Evolutionary conservation across 2,329 filamentous ascomycete species (phyloP).

Genomic region (Aspergillus sp.): DNA sequence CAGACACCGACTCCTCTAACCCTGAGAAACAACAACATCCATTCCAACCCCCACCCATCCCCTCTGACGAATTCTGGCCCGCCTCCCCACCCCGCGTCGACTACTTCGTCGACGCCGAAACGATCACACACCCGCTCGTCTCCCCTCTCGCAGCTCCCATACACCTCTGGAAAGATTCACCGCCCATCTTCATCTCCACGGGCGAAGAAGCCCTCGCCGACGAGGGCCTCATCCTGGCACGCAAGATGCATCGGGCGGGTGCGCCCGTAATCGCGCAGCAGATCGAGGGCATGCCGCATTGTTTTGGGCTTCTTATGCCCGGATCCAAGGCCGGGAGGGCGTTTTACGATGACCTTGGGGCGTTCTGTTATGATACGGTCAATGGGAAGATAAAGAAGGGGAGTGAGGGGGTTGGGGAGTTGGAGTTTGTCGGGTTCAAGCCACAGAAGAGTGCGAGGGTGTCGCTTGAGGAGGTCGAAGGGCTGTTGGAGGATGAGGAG

Average conservation of each 20-base stretch:
- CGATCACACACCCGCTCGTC: constrained; percentile 46
- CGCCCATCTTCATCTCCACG: constrained; percentile 46
- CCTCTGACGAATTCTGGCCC: constrained; percentile 47
- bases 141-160: constrained; percentile 43
- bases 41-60: constrained; percentile 36
- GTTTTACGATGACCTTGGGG: constrained; percentile 61
- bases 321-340: constrained; percentile 51
- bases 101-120: constrained; percentile 45
- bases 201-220: constrained; percentile 50
- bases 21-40: constrained; percentile 25
- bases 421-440: constrained; percentile 39
- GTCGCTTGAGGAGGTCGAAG: constrained; percentile 36
- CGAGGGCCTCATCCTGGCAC: constrained; percentile 45
- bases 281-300: constrained; percentile 54
- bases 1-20: neutral
- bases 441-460: constrained; percentile 33
- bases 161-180: constrained; percentile 46
- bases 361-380: constrained; percentile 53
- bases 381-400: constrained; percentile 29
- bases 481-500: constrained; percentile 42
- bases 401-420: constrained; percentile 27
- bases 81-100: constrained; percentile 47
- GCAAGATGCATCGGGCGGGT: constrained; percentile 45
- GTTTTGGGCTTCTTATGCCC: constrained; percentile 62
- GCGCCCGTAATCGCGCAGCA: constrained; percentile 44